Evolutionary conservation across 345 rosid genomes (phyloP).

Genomic region (Dimocarpus longan): DNA sequence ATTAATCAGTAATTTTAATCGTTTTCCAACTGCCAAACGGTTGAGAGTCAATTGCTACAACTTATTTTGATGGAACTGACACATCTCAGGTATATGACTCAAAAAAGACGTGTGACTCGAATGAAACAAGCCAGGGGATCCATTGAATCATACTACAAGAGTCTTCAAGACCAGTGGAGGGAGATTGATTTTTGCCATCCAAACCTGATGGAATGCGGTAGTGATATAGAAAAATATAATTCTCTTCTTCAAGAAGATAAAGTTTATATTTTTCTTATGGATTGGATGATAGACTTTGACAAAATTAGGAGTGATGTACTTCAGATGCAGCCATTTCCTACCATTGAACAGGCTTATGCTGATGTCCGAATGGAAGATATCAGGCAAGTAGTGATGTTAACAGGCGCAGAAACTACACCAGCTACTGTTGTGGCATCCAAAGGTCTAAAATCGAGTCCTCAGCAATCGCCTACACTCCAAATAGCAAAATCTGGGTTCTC

Average conservation of each 20-base stretch:
- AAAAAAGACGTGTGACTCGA: background rate
- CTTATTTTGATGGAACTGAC: slow-evolving; percentile 4
- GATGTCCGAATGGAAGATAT: no score
- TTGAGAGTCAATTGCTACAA: background rate
- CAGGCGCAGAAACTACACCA: no score
- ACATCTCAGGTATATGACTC: slow-evolving; percentile 8
- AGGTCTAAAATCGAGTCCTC: background rate
- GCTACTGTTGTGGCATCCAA: background rate
- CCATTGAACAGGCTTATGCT: no score
- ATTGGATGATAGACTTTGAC: background rate
- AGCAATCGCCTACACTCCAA: background rate
- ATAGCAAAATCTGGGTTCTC: no score
- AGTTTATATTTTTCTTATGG: slow-evolving; percentile 6
- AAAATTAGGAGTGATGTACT: background rate
- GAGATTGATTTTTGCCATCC: slow-evolving; percentile 5
- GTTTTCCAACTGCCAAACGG: background rate
- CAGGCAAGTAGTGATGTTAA: no score
- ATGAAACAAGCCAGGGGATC: background rate
- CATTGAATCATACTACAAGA: slow-evolving; percentile 4
- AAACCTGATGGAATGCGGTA: background rate
- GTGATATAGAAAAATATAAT: slow-evolving; percentile 2
- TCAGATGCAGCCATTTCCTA: no score
- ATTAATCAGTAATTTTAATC: background rate
- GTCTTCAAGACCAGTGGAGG: background rate
- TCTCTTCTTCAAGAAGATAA: background rate